phyloP scores from a whole-genome alignment of 331 rosid species.

The Spiraea crenata region DNA sequence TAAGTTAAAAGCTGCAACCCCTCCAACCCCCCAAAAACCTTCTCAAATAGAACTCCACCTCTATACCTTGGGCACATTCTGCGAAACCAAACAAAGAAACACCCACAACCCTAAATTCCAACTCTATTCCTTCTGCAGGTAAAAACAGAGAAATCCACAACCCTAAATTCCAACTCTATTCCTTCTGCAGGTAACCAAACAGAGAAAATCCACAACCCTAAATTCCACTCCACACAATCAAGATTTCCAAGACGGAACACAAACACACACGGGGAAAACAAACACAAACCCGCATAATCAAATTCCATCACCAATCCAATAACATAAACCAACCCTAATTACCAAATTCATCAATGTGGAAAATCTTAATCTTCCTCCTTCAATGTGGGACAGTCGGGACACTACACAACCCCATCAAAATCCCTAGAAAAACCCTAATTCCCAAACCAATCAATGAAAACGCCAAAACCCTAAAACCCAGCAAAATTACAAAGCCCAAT shows the following conservation, averaged over 20 bases:
- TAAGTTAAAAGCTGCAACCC: no score
- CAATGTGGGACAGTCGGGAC: neutral
- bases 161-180: neutral
- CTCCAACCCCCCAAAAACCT: no score
- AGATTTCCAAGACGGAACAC: neutral
- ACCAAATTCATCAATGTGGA: no score
- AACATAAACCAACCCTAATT: neutral
- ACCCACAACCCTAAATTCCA: neutral
- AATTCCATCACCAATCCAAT: neutral
- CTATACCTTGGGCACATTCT: no score
- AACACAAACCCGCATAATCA: neutral
- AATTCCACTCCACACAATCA: neutral
- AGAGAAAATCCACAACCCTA: neutral
- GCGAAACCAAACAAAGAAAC: no score
- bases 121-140: no score
- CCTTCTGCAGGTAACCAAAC: neutral
- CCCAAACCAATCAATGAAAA: neutral
- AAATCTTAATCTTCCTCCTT: neutral
- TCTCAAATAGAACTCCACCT: no score
- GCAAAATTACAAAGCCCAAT: neutral
- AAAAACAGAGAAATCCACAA: neutral
- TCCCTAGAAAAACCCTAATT: neutral
- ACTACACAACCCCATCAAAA: neutral
- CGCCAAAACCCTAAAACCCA: slow-evolving; percentile 3
- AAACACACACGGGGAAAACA: neutral